phyloP scores from a whole-genome alignment of 352 stramenopile genomes.

The Aphanomyces invadans region DNA sequence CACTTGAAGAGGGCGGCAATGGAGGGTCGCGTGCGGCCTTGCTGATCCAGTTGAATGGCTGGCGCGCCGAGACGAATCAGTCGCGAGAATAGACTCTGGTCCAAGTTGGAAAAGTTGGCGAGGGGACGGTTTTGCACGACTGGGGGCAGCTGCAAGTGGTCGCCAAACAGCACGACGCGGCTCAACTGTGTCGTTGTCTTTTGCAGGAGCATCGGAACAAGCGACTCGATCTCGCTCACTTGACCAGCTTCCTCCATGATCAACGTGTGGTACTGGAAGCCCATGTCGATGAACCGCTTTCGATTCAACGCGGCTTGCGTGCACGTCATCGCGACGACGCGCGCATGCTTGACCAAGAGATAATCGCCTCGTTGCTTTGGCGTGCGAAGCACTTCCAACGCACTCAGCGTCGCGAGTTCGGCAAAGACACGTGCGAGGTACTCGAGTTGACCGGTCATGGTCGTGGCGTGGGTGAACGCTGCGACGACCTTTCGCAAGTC shows the following conservation, averaged over 20 bases:
- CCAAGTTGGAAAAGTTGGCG: constrained; percentile 82
- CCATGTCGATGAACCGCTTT: constrained; percentile 77
- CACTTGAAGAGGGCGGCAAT: constrained; percentile 86
- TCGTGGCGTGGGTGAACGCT: constrained; percentile 20
- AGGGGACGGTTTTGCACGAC: constrained; percentile 87
- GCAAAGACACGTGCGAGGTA: constrained; percentile 86
- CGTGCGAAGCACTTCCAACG: constrained; percentile 93
- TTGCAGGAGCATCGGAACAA: constrained; percentile 89
- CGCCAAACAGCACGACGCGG: constrained; percentile 92
- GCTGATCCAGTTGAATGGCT: constrained; percentile 84
- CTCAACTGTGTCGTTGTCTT: constrained; percentile 58
- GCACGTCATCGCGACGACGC: constrained; percentile 94
- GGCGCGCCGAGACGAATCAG: constrained; percentile 90
- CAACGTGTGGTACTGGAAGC: constrained; percentile 75
- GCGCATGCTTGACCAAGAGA: constrained; percentile 92
- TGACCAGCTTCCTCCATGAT: constrained; percentile 95
- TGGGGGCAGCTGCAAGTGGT: constrained; percentile 89
- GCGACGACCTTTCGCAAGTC: constrained; percentile 37
- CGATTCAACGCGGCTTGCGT: constrained; percentile 90
- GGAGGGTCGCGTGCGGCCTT: constrained; percentile 81
- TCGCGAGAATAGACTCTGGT: constrained; percentile 94
- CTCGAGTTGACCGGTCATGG: constrained; percentile 27
- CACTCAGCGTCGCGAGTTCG: constrained; percentile 87
- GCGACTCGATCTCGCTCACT: constrained; percentile 90
- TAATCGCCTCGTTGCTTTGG: constrained; percentile 87